These are phyloP conservation scores for Carex pumila DNA, from an alignment of 176 grass and related monocot genomes.

Conservation along the genomic window DNA sequence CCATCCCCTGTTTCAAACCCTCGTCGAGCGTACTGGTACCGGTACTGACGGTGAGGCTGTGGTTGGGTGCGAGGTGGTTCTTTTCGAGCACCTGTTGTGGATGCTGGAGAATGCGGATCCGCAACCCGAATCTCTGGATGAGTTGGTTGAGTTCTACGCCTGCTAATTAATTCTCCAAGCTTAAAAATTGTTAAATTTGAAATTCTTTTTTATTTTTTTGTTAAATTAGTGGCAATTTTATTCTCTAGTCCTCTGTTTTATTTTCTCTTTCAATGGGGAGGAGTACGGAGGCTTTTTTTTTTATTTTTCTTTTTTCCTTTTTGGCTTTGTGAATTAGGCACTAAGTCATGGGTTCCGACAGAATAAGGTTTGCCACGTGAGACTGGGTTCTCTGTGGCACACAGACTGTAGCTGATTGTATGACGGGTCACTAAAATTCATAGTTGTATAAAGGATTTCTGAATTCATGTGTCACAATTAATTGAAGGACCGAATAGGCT, in stretches of 20 bases:
- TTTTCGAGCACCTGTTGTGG: constrained; percentile 97
- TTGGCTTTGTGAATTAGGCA: not conserved
- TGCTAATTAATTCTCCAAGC: constrained; percentile 28
- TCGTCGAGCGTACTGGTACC: constrained; percentile 50
- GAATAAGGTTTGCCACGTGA: not conserved
- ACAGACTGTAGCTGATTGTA: not conserved
- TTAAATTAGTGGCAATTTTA: constrained; percentile 2
- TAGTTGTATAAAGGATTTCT: not conserved
- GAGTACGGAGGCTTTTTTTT: not conserved
- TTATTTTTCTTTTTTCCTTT: not conserved
- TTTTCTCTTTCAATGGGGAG: not conserved
- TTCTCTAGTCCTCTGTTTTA: not conserved
- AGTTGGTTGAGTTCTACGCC: constrained; percentile 92
- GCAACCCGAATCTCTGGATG: constrained; percentile 74
- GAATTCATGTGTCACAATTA: not conserved
- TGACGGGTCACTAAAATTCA: not conserved
- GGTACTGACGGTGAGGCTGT: constrained; percentile 17
- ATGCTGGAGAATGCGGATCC: constrained; percentile 95
- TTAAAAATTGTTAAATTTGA: not conserved
- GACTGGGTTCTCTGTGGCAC: not conserved
- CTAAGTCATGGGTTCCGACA: not conserved
- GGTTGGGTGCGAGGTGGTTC: constrained; percentile 89
- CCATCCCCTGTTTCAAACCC: constrained; percentile 81
- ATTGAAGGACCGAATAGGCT: no score
- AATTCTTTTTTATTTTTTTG: not conserved